Conservation (phyloP, 495 filamentous ascomycete species). For the Xylaria intraflava region DNA sequence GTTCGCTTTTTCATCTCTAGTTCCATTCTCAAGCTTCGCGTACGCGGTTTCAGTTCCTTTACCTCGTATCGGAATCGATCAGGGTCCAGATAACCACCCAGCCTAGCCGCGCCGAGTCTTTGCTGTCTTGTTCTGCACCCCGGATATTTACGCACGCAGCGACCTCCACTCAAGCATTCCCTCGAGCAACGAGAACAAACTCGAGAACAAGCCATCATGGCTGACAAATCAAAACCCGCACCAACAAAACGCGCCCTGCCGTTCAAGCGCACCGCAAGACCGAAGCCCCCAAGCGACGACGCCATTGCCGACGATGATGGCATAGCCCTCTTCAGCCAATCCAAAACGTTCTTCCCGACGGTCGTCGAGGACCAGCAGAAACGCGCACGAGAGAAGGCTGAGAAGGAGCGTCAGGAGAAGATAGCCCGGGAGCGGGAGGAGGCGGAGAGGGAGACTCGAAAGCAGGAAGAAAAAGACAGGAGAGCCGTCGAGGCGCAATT, state of each 20-base stretch:
- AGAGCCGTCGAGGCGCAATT: constrained; percentile 10
- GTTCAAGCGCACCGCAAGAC: constrained; percentile 57
- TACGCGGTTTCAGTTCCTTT: no score
- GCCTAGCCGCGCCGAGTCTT: no score
- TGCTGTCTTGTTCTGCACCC: background rate
- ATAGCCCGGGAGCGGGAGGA: constrained; percentile 21
- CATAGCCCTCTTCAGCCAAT: constrained; percentile 60
- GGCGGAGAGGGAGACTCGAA: constrained; percentile 20
- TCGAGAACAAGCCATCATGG: constrained; percentile 13
- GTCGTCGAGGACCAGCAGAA: constrained; percentile 51
- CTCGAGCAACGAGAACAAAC: background rate
- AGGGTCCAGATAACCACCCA: no score
- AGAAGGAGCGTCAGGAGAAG: constrained; percentile 15
- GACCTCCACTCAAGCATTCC: no score
- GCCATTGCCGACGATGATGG: constrained; percentile 31
- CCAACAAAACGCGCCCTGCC: constrained; percentile 55
- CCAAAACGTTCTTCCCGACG: constrained; percentile 55
- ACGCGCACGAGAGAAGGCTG: constrained; percentile 29
- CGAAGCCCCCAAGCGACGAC: constrained; percentile 28
- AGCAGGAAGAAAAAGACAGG: constrained; percentile 25
- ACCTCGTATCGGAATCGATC: no score
- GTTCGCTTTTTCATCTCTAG: no score
- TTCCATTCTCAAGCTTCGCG: no score
- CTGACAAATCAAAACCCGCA: constrained; percentile 13
- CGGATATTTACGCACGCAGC: no score